Percentiles rank a stretch among this genome's conserved stretches.
phyloP scores from a whole-genome alignment of 2,329 filamentous ascomycete genomes.

The Pseudogymnoascus sp. region DNA sequence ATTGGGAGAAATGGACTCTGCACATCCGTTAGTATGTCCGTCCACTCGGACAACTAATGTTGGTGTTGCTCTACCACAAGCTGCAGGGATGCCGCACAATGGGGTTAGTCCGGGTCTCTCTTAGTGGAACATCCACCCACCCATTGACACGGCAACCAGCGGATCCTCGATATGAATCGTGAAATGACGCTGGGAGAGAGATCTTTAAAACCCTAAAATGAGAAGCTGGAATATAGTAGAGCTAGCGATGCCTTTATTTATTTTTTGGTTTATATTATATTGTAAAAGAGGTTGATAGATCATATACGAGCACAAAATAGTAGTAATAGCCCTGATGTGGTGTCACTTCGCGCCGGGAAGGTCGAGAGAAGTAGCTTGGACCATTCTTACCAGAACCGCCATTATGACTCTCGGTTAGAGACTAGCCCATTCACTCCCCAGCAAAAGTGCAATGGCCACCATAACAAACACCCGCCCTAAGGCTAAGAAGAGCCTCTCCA shows the following conservation, averaged over 20 bases:
- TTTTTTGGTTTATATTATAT: not conserved
- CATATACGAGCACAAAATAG: not conserved
- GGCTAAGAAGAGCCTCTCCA: not conserved
- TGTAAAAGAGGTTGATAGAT: not conserved
- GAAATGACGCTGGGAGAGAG: not conserved
- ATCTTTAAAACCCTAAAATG: not conserved
- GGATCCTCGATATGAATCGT: not conserved
- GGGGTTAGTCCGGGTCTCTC: not conserved
- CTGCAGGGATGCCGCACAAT: constrained; percentile 4
- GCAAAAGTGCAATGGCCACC: not conserved
- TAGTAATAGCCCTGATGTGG: not conserved
- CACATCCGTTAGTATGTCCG: not conserved
- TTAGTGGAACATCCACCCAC: constrained; percentile 4
- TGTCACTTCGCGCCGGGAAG: not conserved
- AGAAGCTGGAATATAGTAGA: not conserved
- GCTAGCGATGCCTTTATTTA: not conserved
- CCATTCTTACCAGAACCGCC: not conserved
- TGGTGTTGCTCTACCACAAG: not conserved
- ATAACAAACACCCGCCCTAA: constrained; percentile 1
- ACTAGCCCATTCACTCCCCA: not conserved
- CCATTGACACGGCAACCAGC: constrained; percentile 4
- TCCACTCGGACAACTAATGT: not conserved
- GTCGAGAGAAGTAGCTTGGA: not conserved
- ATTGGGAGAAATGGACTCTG: not conserved
- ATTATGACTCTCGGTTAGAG: not conserved